Percentiles rank a stretch among this genome's conserved stretches.
Evolutionary conservation across 129 eudicot genomes (phyloP).

Genomic region (Smallanthus sonchifolius): DNA sequence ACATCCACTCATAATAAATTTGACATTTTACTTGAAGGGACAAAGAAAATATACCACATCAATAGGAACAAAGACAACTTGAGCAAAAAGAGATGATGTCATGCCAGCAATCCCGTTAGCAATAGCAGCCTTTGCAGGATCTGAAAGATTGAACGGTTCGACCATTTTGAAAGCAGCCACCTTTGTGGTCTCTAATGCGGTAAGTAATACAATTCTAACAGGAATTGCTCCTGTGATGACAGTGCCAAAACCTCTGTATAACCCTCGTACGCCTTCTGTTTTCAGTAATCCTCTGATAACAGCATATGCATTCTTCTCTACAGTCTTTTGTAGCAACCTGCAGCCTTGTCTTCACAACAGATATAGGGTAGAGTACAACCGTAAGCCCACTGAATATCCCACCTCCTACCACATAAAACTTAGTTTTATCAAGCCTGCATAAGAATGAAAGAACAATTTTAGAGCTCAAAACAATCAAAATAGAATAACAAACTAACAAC

Average conservation of each 20-base stretch:
- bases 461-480: conserved; percentile 4
- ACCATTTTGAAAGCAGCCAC: conserved; percentile 73
- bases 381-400: conserved; percentile 88
- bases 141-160: conserved; percentile 74
- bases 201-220: conserved; percentile 81
- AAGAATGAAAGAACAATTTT: conserved; percentile 5
- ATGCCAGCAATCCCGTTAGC: conserved; percentile 97
- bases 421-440: conserved; percentile 96
- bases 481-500: not conserved
- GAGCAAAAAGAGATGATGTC: conserved; percentile 80
- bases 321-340: conserved; percentile 82
- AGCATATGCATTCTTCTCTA: conserved; percentile 70
- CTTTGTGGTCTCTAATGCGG: conserved; percentile 92
- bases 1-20: not conserved
- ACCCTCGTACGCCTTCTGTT: conserved; percentile 91
- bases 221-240: conserved; percentile 93
- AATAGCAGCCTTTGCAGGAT: conserved; percentile 87
- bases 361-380: conserved; percentile 86
- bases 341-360: conserved; percentile 88
- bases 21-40: not conserved
- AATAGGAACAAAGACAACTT: conserved; percentile 85
- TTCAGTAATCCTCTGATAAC: conserved; percentile 66
- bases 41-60: conserved; percentile 71
- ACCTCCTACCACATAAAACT: conserved; percentile 92
- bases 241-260: conserved; percentile 93